Percentiles rank a stretch among this genome's conserved stretches.
phyloP scores from a whole-genome alignment of 2,329 filamentous ascomycete genomes.

The Cladophialophora yegresii region DNA sequence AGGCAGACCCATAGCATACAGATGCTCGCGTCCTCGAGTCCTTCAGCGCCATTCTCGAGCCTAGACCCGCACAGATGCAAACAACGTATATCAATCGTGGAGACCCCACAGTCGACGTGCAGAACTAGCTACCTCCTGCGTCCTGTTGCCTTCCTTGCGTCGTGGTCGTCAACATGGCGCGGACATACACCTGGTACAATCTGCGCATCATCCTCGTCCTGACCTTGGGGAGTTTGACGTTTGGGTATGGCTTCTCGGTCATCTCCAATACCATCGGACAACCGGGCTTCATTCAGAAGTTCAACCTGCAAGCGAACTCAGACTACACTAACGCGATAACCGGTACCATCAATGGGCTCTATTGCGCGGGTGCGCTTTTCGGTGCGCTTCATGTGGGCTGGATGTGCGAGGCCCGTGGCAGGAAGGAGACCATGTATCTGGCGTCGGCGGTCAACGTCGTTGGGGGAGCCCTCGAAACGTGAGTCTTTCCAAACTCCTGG shows the following conservation, averaged over 20 bases:
- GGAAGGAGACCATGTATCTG: constrained; percentile 30
- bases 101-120: constrained; percentile 10
- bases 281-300: constrained; percentile 55
- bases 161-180: constrained; percentile 16
- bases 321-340: constrained; percentile 46
- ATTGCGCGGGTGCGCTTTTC: constrained; percentile 28
- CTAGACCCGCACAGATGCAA: background rate
- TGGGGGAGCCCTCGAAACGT: constrained; percentile 27
- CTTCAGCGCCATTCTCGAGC: background rate
- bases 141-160: background rate
- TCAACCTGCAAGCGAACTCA: constrained; percentile 43
- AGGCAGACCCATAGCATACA: background rate
- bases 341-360: constrained; percentile 32
- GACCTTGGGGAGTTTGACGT: constrained; percentile 42
- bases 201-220: constrained; percentile 29
- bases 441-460: constrained; percentile 27
- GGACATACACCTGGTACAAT: constrained; percentile 31
- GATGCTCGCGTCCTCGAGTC: background rate
- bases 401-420: constrained; percentile 29
- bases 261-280: constrained; percentile 57
- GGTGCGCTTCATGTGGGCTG: constrained; percentile 27
- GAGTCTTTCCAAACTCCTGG: background rate
- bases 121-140: constrained; percentile 8
- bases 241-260: constrained; percentile 55
- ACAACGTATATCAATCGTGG: constrained; percentile 17